Evolutionary conservation across 257 asterid genomes (phyloP).

Genomic region (Knoxia roxburghii): DNA sequence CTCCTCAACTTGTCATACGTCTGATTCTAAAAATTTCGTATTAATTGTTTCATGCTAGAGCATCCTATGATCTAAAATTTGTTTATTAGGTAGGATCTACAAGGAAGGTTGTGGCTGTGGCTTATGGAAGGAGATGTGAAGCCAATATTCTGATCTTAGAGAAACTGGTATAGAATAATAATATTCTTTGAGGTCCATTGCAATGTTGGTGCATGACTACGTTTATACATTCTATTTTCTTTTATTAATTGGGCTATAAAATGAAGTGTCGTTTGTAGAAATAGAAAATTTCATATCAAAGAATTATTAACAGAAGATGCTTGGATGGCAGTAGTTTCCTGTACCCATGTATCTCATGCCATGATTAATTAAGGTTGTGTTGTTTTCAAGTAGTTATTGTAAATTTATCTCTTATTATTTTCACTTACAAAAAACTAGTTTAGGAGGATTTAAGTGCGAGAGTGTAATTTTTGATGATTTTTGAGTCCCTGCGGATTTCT

Average conservation of each 20-base stretch:
- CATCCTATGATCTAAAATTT: not conserved
- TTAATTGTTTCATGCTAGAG: not conserved
- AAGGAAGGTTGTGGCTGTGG: conserved; percentile 74
- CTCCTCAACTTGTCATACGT: conserved; percentile 14
- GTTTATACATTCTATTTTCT: not conserved
- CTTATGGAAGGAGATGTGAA: conserved; percentile 84
- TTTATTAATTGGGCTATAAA: conserved; percentile 1
- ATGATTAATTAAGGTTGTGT: too few species aligned
- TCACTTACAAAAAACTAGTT: not conserved
- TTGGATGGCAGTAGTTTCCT: not conserved
- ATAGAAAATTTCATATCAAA: not conserved
- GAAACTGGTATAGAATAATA: conserved; percentile 50
- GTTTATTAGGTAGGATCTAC: conserved; percentile 76
- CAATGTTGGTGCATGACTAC: conserved; percentile 1
- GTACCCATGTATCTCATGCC: too few species aligned
- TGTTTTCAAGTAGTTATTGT: not conserved
- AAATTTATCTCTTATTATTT: not conserved
- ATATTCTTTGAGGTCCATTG: not conserved
- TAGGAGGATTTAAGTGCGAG: not conserved
- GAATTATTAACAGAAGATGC: not conserved
- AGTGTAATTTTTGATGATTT: not conserved
- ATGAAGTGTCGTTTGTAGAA: not conserved
- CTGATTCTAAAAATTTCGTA: not conserved
- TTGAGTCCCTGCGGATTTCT: not conserved
- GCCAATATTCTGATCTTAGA: conserved; percentile 65